These are phyloP conservation scores for Kuraishia hungarica DNA, from an alignment of 805 yeast species.

Conservation along the genomic window DNA sequence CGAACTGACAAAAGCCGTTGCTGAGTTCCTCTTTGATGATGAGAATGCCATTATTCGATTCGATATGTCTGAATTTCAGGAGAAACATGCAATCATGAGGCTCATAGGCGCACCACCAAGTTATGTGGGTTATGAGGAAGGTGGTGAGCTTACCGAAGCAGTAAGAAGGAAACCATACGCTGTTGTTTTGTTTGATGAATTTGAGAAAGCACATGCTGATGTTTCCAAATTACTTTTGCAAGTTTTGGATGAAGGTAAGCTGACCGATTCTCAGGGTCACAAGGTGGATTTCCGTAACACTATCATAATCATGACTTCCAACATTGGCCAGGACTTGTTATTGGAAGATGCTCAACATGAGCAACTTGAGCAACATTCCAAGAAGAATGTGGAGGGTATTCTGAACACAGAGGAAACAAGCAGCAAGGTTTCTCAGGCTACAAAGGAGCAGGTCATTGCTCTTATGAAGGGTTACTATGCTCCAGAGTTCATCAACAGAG, in stretches of 20 bases:
- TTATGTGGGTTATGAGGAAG: constrained; percentile 91
- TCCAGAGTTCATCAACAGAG: constrained; percentile 91
- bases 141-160: constrained; percentile 95
- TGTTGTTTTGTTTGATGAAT: constrained; percentile 89
- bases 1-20: constrained; percentile 85
- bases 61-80: constrained; percentile 98
- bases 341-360: constrained; percentile 43
- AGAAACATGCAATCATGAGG: constrained; percentile 82
- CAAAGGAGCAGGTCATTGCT: constrained; percentile 54
- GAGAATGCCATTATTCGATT: constrained; percentile 81
- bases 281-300: constrained; percentile 92
- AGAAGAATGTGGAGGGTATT: constrained; percentile 19
- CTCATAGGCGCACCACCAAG: constrained; percentile 98
- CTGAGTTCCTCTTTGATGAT: constrained; percentile 87
- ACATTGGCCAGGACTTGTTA: constrained; percentile 89
- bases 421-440: constrained; percentile 45
- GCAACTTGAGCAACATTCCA: constrained; percentile 2
- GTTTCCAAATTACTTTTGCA: constrained; percentile 85
- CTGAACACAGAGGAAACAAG: constrained; percentile 30
- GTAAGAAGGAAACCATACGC: constrained; percentile 93
- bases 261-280: constrained; percentile 93
- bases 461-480: constrained; percentile 69
- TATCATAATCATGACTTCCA: constrained; percentile 92
- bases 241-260: constrained; percentile 89
- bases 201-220: constrained; percentile 95